phyloP scores from a whole-genome alignment of 2,329 filamentous ascomycete genomes.

The Diaporthe vaccinii region DNA sequence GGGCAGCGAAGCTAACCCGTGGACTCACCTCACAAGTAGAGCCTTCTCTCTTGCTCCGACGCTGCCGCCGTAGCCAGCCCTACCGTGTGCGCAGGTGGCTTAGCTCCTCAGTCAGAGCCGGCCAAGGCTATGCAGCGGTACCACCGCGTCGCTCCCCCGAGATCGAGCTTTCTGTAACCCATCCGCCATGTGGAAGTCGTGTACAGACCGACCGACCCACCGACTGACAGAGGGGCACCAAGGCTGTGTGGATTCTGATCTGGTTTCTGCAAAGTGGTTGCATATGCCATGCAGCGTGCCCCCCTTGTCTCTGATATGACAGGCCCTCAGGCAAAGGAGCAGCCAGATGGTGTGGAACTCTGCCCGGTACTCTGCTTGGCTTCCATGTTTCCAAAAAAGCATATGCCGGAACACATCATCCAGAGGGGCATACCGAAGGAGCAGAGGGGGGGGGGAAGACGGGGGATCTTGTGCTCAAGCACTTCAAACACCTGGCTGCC shows the following conservation, averaged over 20 bases:
- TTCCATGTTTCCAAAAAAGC: constrained; percentile 34
- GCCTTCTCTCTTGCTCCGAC: background rate
- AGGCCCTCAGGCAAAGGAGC: constrained; percentile 18
- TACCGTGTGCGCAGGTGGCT: constrained; percentile 3
- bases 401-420: constrained; percentile 25
- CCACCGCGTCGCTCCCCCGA: background rate
- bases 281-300: constrained; percentile 25
- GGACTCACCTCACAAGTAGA: background rate
- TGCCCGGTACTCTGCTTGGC: constrained; percentile 1
- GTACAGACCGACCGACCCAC: background rate
- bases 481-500: background rate
- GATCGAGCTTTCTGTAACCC: constrained; percentile 2
- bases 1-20: constrained; percentile 22
- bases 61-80: constrained; percentile 23
- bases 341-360: constrained; percentile 20
- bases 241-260: constrained; percentile 24
- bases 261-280: constrained; percentile 36
- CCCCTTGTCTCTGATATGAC: constrained; percentile 12
- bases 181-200: background rate
- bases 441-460: background rate
- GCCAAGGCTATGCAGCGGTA: constrained; percentile 2
- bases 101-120: background rate
- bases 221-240: background rate
- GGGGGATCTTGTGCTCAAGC: background rate
- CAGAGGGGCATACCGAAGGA: background rate